Conservation (phyloP, 2,329 filamentous ascomycete genomes). For the Byssochlamys sp. region DNA sequence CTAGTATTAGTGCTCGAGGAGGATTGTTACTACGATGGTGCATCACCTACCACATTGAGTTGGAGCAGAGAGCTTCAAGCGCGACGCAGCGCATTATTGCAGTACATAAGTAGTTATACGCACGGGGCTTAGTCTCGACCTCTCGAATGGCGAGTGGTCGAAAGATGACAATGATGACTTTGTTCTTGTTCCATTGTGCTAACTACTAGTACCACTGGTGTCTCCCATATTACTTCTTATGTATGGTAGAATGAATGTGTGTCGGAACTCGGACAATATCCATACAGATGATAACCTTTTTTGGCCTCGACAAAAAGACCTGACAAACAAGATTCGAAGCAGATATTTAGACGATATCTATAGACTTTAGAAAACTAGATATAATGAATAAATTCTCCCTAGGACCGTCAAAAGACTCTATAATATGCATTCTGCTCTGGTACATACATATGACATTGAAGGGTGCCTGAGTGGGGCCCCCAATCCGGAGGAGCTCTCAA, state of each 20-base stretch:
- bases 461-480: conserved; percentile 9
- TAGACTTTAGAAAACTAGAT: not conserved
- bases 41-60: not conserved
- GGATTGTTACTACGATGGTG: not conserved
- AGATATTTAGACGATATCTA: not conserved
- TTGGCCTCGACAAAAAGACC: not conserved
- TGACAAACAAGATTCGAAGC: not conserved
- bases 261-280: not conserved
- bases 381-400: not conserved
- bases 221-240: not conserved
- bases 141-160: too few relatives aligned
- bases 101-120: not conserved
- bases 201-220: not conserved
- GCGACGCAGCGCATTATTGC: not conserved
- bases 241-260: not conserved
- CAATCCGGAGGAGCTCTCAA: not conserved
- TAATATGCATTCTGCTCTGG: not conserved
- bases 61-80: not conserved
- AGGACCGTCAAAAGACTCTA: not conserved
- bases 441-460: conserved; percentile 4
- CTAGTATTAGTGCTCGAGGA: not conserved
- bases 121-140: too few relatives aligned
- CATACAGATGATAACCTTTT: not conserved
- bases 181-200: not conserved
- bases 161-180: not conserved